Base-by-base conservation (phyloP, 495 filamentous ascomycete genomes). In the Penicillium canescens region DNA sequence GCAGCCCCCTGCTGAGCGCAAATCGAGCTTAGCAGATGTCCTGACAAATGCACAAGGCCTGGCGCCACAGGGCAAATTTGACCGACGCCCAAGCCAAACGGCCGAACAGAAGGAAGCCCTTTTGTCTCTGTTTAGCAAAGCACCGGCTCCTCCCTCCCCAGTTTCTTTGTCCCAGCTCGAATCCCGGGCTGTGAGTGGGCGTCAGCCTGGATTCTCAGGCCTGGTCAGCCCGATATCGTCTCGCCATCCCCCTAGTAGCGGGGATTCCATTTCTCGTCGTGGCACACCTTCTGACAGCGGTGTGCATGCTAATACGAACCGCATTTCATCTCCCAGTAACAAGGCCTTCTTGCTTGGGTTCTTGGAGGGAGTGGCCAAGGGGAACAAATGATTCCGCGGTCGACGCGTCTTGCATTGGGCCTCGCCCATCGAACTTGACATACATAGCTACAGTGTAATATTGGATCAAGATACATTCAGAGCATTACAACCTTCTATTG, bases 321-420 rank as follows among this genome's bases (percentile, higher is more conserved):
- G 48, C n/a, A 53, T 85, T 35, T 86, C 85, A n/a, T 87, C 84
- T 3, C 80, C 84, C 2, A 83, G 78, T 8, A 84, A 95, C 59
- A 85, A 86, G 61, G 82, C 80, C n/a, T 95, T 95, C 58, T 72
- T 95, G 59, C 71, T 94, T 44, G 86, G 84, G 8, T 95, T 91
- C 69, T 68, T 96, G 63, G 79, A 84, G 56, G 78, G 77, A 49
- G 79, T 87, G 42, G 82, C 80, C 2, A 78, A 78, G 54, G 68
- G 67, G 16, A 72, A 67, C 54, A 73, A 69, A 52, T 74, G 55
- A 39, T 11, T 39, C n/a, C 31, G 3, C 26, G 18, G 18, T 35
- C 14, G n/a, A 21, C 36, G 16, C 5, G 13, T 20, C 23, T 4
- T 31, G 23, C n/a, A 47, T 33, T 36, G 12, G 6, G 6, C 18